phyloP scores from a whole-genome alignment of 1,284 basidiomycete genomes.

The Cryptococcus sp. region DNA sequence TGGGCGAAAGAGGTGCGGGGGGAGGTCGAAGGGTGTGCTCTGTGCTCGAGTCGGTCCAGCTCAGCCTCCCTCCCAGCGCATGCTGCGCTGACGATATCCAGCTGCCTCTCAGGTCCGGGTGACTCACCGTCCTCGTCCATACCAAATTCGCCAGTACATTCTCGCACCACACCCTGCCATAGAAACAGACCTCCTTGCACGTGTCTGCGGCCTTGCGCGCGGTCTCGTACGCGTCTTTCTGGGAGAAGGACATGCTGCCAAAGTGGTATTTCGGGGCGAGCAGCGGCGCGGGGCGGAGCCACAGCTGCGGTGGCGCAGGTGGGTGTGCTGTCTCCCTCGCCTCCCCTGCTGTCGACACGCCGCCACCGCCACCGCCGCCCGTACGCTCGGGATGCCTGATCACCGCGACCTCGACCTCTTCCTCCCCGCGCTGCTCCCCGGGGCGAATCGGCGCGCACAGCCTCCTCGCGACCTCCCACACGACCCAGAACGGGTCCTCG shows the following conservation, averaged over 20 bases:
- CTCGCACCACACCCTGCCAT: constrained; percentile 30
- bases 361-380: too few species aligned
- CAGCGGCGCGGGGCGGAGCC: background rate
- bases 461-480: constrained; percentile 34
- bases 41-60: too few species aligned
- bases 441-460: constrained; percentile 6
- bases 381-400: constrained; percentile 15
- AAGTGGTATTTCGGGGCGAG: background rate
- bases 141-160: constrained; percentile 22
- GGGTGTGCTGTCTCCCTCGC: too few species aligned
- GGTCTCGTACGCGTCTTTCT: constrained; percentile 15
- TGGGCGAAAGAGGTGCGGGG: constrained; percentile 7
- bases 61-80: too few species aligned
- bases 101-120: too few species aligned
- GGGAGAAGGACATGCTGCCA: constrained; percentile 6
- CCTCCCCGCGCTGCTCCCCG: constrained; percentile 1
- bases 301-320: constrained; percentile 8
- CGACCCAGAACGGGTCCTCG: constrained; percentile 22
- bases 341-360: too few species aligned
- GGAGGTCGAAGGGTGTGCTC: constrained; percentile 15
- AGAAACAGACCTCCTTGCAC: constrained; percentile 30
- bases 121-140: constrained; percentile 26
- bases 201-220: constrained; percentile 12
- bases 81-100: too few species aligned
- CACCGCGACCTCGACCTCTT: constrained; percentile 18